A percentile compares a stretch with the other conserved stretches of the same genome.
Conservation (phyloP, 345 rosid genomes). For the Anastatica hierochuntica region DNA sequence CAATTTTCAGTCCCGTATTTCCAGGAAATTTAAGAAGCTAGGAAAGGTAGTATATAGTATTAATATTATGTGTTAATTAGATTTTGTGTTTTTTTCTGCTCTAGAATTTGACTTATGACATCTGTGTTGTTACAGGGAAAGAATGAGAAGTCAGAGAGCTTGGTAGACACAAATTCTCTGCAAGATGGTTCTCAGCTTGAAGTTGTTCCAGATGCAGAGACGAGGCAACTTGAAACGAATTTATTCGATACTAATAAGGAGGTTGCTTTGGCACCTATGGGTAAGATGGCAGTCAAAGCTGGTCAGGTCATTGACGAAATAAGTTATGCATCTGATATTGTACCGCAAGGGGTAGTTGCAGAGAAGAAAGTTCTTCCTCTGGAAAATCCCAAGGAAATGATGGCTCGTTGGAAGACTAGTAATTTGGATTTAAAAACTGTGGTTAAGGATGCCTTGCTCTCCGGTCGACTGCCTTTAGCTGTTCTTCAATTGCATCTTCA, state of each 20-base stretch:
- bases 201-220: conserved; percentile 36
- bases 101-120: conserved; percentile 13
- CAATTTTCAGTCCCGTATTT: conserved; percentile 55
- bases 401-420: conserved; percentile 86
- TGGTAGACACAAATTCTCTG: conserved; percentile 27
- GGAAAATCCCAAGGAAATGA: conserved; percentile 95
- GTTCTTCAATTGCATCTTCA: conserved; percentile 95
- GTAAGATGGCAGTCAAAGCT: conserved; percentile 30
- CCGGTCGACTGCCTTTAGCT: conserved; percentile 95
- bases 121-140: conserved; percentile 40
- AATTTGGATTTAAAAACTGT: conserved; percentile 79
- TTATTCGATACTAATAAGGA: conserved; percentile 29
- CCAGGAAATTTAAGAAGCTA: conserved; percentile 56
- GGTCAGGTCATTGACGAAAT: conserved; percentile 33
- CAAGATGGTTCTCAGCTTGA: conserved; percentile 56
- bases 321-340: conserved; percentile 41
- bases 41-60: conserved; percentile 36
- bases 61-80: neutral
- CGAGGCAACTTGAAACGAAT: conserved; percentile 24
- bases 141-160: conserved; percentile 33
- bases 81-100: conserved; percentile 14
- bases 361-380: conserved; percentile 53
- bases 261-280: conserved; percentile 49
- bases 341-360: conserved; percentile 35
- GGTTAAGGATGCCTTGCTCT: conserved; percentile 84